Base-by-base conservation (phyloP, 2,329 filamentous ascomycete genomes). In the Diaporthe sp. region DNA sequence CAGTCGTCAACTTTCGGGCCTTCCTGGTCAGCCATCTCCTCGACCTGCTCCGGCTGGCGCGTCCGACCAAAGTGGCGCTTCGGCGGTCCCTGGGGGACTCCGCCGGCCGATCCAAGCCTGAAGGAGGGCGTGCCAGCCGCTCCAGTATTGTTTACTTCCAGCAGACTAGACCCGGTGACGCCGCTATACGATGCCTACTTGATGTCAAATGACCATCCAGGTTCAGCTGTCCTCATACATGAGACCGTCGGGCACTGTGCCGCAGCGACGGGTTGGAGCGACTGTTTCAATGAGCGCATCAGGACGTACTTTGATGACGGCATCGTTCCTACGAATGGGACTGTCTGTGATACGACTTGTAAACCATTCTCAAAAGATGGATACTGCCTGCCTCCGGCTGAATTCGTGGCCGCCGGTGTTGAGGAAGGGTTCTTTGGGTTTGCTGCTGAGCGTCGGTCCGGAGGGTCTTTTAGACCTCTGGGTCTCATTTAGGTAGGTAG, bases 341-440 rank as follows among this genome's bases (percentile, higher is more conserved):
- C 76, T 28, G 51, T 67, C 15, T 77, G 77, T 12, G 53, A 67
- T 3, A 71, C 47, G 4, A 71, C 61, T 9, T 78, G 75, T 42
- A 47, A 60, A 47, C 75, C 76, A 3, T 78, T 75, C 20, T 61
- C 68, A 20, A 58, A 60, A 9, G 58, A 37, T 17, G 73, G 67
- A 68, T 87, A 87, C 73, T 89, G 88, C 71, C 82, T 84, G 25
- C 86, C 85, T 1, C 85, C 87, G 13, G 37, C n/a, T 31, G 58
- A 42, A 44, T 34, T 55, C 10, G 10, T 63, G 31, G 71, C 44
- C 22, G 47, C 71, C 25, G 17, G 34, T 28, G 34, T n/a, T 5
- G 17, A 42, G 6, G 15, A 9, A 1, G 3, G 13, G 8, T 3
- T 53, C 10, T 20, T 72, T 8, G 31, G 34, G 2, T 15, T 53